Evolutionary conservation across 495 filamentous ascomycete species (phyloP).

Genomic region (Aeminium ludgeri): DNA sequence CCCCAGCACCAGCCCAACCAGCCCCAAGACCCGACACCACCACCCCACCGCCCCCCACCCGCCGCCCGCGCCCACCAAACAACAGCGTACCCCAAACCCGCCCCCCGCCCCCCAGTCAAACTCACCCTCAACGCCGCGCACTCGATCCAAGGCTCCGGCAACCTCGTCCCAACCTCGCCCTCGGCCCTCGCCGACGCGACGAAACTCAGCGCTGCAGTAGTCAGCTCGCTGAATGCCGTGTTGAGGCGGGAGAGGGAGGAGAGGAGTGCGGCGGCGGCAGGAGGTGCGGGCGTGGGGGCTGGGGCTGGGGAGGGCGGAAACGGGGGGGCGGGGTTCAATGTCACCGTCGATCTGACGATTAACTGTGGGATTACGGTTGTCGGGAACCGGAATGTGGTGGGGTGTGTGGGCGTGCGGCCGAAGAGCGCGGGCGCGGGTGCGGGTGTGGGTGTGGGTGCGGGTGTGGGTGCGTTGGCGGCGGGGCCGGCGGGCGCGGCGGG

Average conservation of each 20-base stretch:
- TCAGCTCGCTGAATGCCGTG: slow-evolving; percentile 5
- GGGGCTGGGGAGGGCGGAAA: too few relatives aligned
- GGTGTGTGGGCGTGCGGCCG: slow-evolving; percentile 7
- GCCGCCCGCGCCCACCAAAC: too few relatives aligned
- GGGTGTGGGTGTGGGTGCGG: neutral
- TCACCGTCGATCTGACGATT: slow-evolving; percentile 11
- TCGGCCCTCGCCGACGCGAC: slow-evolving; percentile 3
- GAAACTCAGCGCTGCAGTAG: slow-evolving; percentile 10
- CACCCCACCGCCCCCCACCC: too few relatives aligned
- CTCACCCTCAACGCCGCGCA: slow-evolving; percentile 16
- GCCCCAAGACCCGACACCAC: too few relatives aligned
- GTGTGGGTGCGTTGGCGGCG: too few relatives aligned
- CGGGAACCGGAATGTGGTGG: slow-evolving; percentile 16
- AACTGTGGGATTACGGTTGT: slow-evolving; percentile 15
- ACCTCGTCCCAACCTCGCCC: slow-evolving; percentile 13
- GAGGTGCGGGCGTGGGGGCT: too few relatives aligned
- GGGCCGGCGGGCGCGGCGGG: too few relatives aligned
- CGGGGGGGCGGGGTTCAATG: neutral
- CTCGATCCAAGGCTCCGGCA: slow-evolving; percentile 15
- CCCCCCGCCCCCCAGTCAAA: slow-evolving; percentile 3
- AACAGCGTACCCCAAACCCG: too few relatives aligned
- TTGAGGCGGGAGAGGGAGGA: too few relatives aligned
- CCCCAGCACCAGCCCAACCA: too few relatives aligned
- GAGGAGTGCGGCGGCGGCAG: slow-evolving; percentile 1
- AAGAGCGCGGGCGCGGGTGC: neutral